These are phyloP conservation scores for Bruguiera parviflora DNA, from an alignment of 345 rosid species.

Conservation along the genomic window DNA sequence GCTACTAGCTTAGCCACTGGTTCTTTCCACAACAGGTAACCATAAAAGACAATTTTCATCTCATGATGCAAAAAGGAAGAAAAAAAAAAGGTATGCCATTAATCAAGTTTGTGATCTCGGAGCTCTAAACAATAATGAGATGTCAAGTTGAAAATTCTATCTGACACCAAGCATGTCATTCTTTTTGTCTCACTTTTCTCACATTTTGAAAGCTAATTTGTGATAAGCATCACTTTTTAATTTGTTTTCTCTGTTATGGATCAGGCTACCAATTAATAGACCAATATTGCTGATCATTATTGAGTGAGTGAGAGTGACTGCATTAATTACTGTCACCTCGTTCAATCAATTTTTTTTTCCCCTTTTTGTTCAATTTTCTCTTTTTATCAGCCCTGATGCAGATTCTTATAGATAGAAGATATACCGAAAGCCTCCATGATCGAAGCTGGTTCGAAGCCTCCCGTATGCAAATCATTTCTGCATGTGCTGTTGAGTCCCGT, in stretches of 20 bases:
- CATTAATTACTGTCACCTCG: neutral
- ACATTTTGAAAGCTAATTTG: neutral
- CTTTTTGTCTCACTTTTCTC: too few species aligned
- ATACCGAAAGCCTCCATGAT: constrained; percentile 91
- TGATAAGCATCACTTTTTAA: neutral
- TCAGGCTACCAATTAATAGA: neutral
- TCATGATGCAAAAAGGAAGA: too few species aligned
- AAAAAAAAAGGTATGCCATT: too few species aligned
- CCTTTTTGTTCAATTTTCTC: too few species aligned
- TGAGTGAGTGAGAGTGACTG: neutral
- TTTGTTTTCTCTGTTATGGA: neutral
- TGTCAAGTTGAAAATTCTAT: too few species aligned
- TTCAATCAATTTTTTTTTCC: too few species aligned
- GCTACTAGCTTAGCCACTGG: too few species aligned
- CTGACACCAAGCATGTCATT: too few species aligned
- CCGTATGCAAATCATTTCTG: constrained; percentile 92
- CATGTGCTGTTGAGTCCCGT: constrained; percentile 96
- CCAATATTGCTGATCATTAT: neutral
- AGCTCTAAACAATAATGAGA: too few species aligned
- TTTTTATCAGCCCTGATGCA: neutral
- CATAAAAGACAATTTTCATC: too few species aligned
- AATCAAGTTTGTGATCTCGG: too few species aligned
- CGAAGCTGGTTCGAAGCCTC: constrained; percentile 74
- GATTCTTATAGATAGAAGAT: constrained; percentile 8
- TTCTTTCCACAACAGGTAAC: too few species aligned